Percentiles rank a stretch among this genome's conserved stretches.
Conservation (phyloP, 2,329 filamentous ascomycete genomes). For the Corinectria fuckeliana region DNA sequence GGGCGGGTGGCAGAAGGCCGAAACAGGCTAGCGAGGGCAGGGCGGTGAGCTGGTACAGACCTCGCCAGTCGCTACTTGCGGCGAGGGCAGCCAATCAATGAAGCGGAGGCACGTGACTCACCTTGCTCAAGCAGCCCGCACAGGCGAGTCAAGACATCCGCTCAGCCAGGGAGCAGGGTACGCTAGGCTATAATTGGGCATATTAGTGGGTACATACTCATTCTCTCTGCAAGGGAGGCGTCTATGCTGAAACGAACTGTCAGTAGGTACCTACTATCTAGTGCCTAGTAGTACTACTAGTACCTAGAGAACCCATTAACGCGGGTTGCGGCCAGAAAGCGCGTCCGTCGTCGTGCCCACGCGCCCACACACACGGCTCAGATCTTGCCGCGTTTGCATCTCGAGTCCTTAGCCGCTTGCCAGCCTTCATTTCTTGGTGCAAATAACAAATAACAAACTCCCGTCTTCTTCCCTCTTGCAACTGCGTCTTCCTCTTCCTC, state of each 20-base stretch:
- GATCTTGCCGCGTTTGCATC: slow-evolving; percentile 14
- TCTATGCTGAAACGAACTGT: slow-evolving; percentile 4
- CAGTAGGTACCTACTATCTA: too few species aligned
- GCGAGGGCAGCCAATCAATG: neutral
- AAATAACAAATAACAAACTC: slow-evolving; percentile 7
- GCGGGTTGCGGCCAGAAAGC: slow-evolving; percentile 19
- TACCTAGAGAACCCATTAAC: slow-evolving; percentile 15
- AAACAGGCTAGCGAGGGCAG: neutral
- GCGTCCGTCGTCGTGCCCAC: slow-evolving; percentile 21
- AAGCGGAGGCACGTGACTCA: neutral
- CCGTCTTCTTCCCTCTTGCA: neutral
- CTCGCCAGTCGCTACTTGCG: neutral
- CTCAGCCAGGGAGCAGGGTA: too few species aligned
- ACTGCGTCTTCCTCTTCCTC: neutral
- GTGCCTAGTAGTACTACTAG: too few species aligned
- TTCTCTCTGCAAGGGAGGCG: neutral
- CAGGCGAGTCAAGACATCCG: too few species aligned
- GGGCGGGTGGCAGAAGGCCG: slow-evolving; percentile 8
- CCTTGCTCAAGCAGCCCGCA: neutral
- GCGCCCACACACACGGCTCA: neutral
- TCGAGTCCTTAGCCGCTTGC: slow-evolving; percentile 13
- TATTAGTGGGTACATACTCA: too few species aligned
- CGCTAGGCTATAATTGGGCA: too few species aligned
- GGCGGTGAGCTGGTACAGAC: slow-evolving; percentile 1
- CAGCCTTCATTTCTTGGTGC: slow-evolving; percentile 10